Base-by-base conservation (phyloP, 176 grass and related monocot species). In the Panicum miliaceum region DNA sequence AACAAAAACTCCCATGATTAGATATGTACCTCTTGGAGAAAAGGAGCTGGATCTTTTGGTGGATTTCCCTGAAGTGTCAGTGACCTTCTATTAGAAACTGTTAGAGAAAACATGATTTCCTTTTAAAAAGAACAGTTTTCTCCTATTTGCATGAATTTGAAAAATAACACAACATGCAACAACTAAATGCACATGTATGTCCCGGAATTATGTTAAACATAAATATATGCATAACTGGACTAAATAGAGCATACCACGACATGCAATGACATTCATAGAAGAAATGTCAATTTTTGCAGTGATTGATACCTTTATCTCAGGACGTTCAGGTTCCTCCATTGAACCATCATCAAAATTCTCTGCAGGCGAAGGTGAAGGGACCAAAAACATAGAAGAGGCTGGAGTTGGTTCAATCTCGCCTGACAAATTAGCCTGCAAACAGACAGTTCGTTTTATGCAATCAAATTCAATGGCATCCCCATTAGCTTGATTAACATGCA, bases 301-400 rank as follows among this genome's bases (percentile, higher is more conserved):
- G 18, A 54, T 9, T 7, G 16, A 47, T 86, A 87, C 84, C 81
- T 87, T 78, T 56, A 86, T 61, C 13, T 73, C 57, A 1, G 66
- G 67, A 61, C 59, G 87, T 10, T 73, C 71, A 0, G 70, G 77
- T 91, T 94, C 92, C 80, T 90, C 85, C 36, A 86, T 43, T 22
- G 76, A 81, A 52, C 83, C 86, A 67, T 97, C 94, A 81, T 94
- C 88, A 23, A 89, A 85, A 84, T 63, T 90, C 40, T 87, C 83
- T 15, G 7, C 42, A 58, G 83, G 94, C 3, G 85, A 90, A 50
- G 83, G 88, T 38, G 74, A 68, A 65, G 91, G 88, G 2, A 42
- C 78, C 38, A 54, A 46, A 47, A 81, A 69, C n/a, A 81, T 57
- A 10, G 43, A 81, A 27, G 59, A 29, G 15, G 77, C 56, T 32